Evolutionary conservation across 331 rosid species (phyloP).

Genomic region (Quercus tomentella): DNA sequence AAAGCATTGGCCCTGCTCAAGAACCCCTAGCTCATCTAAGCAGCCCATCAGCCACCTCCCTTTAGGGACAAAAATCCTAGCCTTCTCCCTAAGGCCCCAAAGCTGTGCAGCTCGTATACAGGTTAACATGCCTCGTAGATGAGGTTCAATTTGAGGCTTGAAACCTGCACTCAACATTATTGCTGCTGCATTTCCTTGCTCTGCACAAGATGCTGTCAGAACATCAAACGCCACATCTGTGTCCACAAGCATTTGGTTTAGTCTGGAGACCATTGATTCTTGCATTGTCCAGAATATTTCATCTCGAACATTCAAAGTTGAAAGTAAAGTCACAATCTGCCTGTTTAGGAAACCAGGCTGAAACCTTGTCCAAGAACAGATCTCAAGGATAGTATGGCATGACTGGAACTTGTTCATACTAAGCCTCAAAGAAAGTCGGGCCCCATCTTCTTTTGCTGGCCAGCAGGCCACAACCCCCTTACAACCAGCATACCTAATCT

Average conservation of each 20-base stretch:
- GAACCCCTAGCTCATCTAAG: slow-evolving; percentile 71
- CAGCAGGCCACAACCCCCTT: slow-evolving; percentile 95
- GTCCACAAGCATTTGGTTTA: slow-evolving; percentile 60
- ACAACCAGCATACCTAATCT: slow-evolving; percentile 90
- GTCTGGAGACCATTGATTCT: slow-evolving; percentile 67
- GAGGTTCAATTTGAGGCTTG: slow-evolving; percentile 81
- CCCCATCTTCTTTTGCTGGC: slow-evolving; percentile 62
- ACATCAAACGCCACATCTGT: slow-evolving; percentile 79
- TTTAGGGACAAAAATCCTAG: slow-evolving; percentile 82
- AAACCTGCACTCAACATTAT: slow-evolving; percentile 94
- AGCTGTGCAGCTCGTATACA: slow-evolving; percentile 83
- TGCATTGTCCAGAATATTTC: slow-evolving; percentile 84
- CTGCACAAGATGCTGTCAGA: slow-evolving; percentile 83
- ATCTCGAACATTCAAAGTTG: slow-evolving; percentile 61
- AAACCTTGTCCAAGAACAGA: slow-evolving; percentile 91
- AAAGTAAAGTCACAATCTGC: slow-evolving; percentile 82
- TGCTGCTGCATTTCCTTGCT: slow-evolving; percentile 81
- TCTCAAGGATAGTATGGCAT: slow-evolving; percentile 62
- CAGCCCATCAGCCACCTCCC: slow-evolving; percentile 97
- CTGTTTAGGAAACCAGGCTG: slow-evolving; percentile 94
- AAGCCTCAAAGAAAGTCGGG: slow-evolving; percentile 59
- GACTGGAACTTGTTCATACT: slow-evolving; percentile 83
- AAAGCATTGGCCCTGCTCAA: slow-evolving; percentile 89
- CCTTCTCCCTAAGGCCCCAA: slow-evolving; percentile 90
- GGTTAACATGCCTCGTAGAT: slow-evolving; percentile 78